These are phyloP conservation scores for Sclerotinia sclerotiorum DNA, from an alignment of 2,329 filamentous ascomycete species.

Conservation along the genomic window DNA sequence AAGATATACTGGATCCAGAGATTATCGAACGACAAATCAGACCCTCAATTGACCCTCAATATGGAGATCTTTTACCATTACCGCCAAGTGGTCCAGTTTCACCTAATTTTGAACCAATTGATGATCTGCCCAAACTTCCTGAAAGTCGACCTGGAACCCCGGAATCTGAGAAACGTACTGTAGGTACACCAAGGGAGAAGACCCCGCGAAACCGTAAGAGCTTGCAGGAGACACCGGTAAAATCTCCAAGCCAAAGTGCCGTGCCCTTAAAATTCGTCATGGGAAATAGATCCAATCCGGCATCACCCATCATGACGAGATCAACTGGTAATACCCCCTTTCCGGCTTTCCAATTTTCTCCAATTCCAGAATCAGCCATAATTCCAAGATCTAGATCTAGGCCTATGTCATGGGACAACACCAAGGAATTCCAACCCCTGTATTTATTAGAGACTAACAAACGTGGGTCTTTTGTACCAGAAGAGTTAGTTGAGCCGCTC, in stretches of 20 bases:
- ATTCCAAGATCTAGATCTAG: constrained; percentile 47
- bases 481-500: constrained; percentile 42
- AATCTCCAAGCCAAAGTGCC: constrained; percentile 50
- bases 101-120: constrained; percentile 43
- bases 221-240: constrained; percentile 37
- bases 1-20: constrained; percentile 54
- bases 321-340: constrained; percentile 43
- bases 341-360: constrained; percentile 40
- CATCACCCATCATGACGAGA: constrained; percentile 46
- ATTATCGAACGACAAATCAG: constrained; percentile 59
- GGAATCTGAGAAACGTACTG: constrained; percentile 34
- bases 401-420: constrained; percentile 61
- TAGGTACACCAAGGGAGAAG: constrained; percentile 29
- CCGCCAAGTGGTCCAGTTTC: constrained; percentile 60
- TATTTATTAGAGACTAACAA: constrained; percentile 68
- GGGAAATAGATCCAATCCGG: constrained; percentile 43
- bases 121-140: constrained; percentile 55
- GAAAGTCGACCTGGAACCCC: constrained; percentile 53
- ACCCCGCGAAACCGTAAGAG: constrained; percentile 31
- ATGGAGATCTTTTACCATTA: constrained; percentile 63
- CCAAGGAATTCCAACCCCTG: constrained; percentile 74
- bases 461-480: constrained; percentile 29
- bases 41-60: constrained; percentile 65
- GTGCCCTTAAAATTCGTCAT: constrained; percentile 57
- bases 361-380: constrained; percentile 36